Conservation (phyloP, 768 basidiomycete species). For the Lactifluus subvellereus region DNA sequence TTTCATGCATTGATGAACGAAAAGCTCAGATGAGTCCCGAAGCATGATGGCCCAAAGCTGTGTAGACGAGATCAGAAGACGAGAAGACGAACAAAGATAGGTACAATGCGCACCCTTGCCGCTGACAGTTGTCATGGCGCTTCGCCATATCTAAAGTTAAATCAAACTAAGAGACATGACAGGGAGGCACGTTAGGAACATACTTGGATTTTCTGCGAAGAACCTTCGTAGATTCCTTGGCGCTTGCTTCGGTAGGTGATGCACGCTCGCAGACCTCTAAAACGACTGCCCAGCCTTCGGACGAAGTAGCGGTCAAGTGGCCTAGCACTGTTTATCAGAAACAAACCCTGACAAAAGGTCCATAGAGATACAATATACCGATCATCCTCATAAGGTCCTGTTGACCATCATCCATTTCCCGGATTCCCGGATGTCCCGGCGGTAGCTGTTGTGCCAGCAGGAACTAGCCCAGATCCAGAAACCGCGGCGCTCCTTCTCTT, state of each 20-base stretch:
- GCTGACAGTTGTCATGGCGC: constrained; percentile 22
- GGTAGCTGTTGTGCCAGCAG: constrained; percentile 36
- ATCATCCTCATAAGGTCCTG: too few species aligned
- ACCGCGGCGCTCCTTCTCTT: constrained; percentile 41
- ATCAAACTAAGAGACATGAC: neutral
- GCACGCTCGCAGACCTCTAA: constrained; percentile 84
- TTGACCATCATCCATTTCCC: constrained; percentile 33
- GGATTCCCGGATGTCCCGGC: constrained; percentile 33
- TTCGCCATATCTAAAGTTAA: constrained; percentile 19
- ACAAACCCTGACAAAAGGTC: too few species aligned
- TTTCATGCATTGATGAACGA: too few species aligned
- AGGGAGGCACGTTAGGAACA: constrained; percentile 22
- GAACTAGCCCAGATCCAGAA: constrained; percentile 44
- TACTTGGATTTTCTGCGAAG: constrained; percentile 83
- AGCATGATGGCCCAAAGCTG: constrained; percentile 90
- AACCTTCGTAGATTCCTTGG: constrained; percentile 80
- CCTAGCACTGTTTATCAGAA: constrained; percentile 36
- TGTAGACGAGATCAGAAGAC: constrained; percentile 3
- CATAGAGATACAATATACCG: too few species aligned
- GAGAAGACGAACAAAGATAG: neutral
- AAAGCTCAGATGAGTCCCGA: constrained; percentile 54
- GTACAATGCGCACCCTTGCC: constrained; percentile 15
- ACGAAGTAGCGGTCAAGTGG: constrained; percentile 66
- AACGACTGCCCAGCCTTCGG: constrained; percentile 78
- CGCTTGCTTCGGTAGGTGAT: constrained; percentile 63